Conservation (phyloP, 805 yeast genomes). For the Kodamaea fukazawae region DNA sequence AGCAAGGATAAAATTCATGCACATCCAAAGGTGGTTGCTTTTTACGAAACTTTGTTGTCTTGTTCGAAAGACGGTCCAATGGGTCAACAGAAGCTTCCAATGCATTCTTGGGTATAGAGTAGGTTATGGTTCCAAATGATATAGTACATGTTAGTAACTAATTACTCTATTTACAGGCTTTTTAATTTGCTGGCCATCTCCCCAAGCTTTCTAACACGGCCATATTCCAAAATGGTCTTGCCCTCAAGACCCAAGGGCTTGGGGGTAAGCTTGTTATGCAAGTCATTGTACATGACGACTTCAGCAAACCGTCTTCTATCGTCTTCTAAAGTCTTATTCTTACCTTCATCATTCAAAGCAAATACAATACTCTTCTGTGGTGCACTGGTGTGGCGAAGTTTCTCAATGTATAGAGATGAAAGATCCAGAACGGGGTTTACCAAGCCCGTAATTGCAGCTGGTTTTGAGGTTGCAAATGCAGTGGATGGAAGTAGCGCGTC, state of each 20-base stretch:
- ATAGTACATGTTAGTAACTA: no score
- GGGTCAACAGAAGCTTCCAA: no score
- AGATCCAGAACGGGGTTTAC: conserved; percentile 21
- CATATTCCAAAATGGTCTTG: background rate
- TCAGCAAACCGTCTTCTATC: conserved; percentile 17
- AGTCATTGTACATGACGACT: conserved; percentile 16
- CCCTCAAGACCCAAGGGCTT: background rate
- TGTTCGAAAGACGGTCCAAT: no score
- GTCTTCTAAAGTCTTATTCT: conserved; percentile 3
- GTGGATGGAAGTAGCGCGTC: conserved; percentile 22
- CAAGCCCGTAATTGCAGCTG: conserved; percentile 16
- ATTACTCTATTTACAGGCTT: no score
- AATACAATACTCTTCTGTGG: conserved; percentile 21
- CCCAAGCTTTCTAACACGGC: background rate
- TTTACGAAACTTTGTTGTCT: conserved; percentile 51
- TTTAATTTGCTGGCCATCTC: background rate
- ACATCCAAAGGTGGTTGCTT: conserved; percentile 65
- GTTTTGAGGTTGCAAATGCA: conserved; percentile 12
- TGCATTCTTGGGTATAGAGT: no score
- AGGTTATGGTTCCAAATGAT: no score
- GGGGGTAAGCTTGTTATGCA: background rate
- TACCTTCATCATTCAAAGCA: conserved; percentile 8
- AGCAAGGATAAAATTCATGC: conserved; percentile 60
- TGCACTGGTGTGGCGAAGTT: conserved; percentile 8
- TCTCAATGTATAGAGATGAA: conserved; percentile 16